Conservation (phyloP, 345 rosid genomes). For the Eucalyptus coolabah region DNA sequence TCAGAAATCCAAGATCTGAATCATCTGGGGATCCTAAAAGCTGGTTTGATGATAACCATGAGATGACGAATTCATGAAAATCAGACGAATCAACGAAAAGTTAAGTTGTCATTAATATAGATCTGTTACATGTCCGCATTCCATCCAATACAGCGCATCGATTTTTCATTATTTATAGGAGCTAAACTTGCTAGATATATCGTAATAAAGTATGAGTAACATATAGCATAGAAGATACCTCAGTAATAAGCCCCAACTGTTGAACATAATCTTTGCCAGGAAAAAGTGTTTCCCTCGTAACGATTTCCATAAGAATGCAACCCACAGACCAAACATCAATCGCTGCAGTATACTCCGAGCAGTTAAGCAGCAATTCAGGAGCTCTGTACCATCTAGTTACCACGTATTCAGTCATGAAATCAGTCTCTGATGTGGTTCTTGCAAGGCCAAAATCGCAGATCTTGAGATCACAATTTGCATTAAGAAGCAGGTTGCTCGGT, state of each 20-base stretch:
- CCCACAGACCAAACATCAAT: constrained; percentile 97
- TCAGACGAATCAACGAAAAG: background rate
- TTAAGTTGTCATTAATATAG: background rate
- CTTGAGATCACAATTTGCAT: constrained; percentile 45
- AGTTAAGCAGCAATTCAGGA: constrained; percentile 40
- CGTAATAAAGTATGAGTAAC: background rate
- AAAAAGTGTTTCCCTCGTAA: constrained; percentile 65
- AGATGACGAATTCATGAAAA: background rate
- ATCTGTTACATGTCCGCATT: background rate
- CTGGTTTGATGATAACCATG: constrained; percentile 9
- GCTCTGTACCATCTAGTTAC: constrained; percentile 48
- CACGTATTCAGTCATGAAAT: constrained; percentile 74
- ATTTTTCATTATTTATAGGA: background rate
- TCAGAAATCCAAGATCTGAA: constrained; percentile 72
- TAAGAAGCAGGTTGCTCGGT: constrained; percentile 68
- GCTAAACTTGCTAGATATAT: background rate
- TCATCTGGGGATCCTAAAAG: constrained; percentile 83
- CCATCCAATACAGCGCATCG: background rate
- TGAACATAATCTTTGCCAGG: constrained; percentile 90
- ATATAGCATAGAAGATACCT: constrained; percentile 25
- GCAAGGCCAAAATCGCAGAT: constrained; percentile 87
- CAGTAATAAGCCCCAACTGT: constrained; percentile 65
- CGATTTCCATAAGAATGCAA: constrained; percentile 81
- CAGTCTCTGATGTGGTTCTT: constrained; percentile 77
- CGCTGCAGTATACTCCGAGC: constrained; percentile 54